Evolutionary conservation across 2,329 filamentous ascomycete genomes (phyloP), one percentile per base, ranked within the genome.

Genomic region (Chaetomiaceae sp.): DNA sequence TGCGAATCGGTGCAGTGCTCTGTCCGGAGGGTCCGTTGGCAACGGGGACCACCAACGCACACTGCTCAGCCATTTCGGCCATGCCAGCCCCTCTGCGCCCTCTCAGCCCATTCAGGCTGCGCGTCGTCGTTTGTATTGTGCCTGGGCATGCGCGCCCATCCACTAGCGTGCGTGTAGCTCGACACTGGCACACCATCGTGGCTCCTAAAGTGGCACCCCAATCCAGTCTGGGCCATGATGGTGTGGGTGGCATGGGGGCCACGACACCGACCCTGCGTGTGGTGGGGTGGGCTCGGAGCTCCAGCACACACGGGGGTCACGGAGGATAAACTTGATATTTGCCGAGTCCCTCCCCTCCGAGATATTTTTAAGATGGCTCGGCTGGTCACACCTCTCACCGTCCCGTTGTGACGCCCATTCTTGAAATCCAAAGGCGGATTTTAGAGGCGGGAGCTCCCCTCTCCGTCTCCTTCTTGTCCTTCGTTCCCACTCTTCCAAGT

Each of bases 331-430:
- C 9, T 6, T 27, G 27, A 61, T 60, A 60, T 59, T 48, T 61
- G 56, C 56, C 59, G 59, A 51, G 44, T 51, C 14, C 17, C 51
- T 54, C 57, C 47, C 42, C 34, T 48, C 44, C 51, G 36, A 54
- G 47, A 47, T 45, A 33, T 53, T 47, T 53, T 53, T 51, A 47
- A 27, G 51, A 42, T 57, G 54, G 55, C 51, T 58, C 52, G 59
- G 56, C 44, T 49, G 49, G 54, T 47, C 50, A 53, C 52, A 47
- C 48, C 34, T 46, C 48, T 46, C 48, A 44, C 42, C 52, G 36
- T 55, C 40, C 45, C 49, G 44, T 56, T 56, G 55, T 59, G 58
- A 56, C 51, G 52, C 57, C 57, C 54, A 56, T 53, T 4, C 27
- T 31, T 31, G 8, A 12, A 31, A 45, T 29, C 31, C 17, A 40